Evolutionary conservation across 108 stramenopile species (phyloP), one percentile per base, ranked within the genome.

Genomic region (Pseudonitzschia delicatissima): DNA sequence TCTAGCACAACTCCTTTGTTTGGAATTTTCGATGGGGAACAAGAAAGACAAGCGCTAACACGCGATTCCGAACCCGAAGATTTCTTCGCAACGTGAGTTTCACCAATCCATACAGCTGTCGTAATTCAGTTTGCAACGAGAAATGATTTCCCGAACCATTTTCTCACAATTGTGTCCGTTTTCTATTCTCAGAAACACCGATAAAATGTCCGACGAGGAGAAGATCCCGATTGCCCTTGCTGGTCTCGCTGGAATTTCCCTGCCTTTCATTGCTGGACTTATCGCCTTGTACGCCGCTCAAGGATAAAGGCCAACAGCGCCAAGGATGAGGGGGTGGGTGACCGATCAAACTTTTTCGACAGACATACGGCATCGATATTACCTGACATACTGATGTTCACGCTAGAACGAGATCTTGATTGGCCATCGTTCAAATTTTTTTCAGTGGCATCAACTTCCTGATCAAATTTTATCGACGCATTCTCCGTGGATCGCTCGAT

Each of bases 201-300:
- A 94, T 77, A 88, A 94, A 62, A 91, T 94, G 90, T 62, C 69
- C 17, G 90, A 94, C 74, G 68, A 80, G 71, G 93, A 94, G 62
- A 94, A 94, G 73, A 40, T 94, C 28, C 93, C 93, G 17, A 86
- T 94, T 61, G 93, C 93, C 26, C 51, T 94, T 57, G 80, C 74
- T 4, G 93, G 93, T 37, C 51, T 94, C 29, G 85, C 79, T n/a
- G 76, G 75, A 15, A 90, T 94, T 66, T 76, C 80, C n/a, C 63
- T 90, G 15, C 93, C 93, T 0, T 94, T 94, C 73, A 87, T 94
- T 66, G 51, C 73, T 28, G 93, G 93, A 3, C 57, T 94, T 59
- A 90, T 94, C 76, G 89, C 88, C 42, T 76, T 94, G 35, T 94
- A 94, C 69, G 77, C 87, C 59, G 77, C 87, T 49, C 91, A 90